A percentile compares a stretch with the other conserved stretches of the same genome.
Conservation (phyloP, 768 basidiomycete genomes). For the Candolleomyces efflorescens region DNA sequence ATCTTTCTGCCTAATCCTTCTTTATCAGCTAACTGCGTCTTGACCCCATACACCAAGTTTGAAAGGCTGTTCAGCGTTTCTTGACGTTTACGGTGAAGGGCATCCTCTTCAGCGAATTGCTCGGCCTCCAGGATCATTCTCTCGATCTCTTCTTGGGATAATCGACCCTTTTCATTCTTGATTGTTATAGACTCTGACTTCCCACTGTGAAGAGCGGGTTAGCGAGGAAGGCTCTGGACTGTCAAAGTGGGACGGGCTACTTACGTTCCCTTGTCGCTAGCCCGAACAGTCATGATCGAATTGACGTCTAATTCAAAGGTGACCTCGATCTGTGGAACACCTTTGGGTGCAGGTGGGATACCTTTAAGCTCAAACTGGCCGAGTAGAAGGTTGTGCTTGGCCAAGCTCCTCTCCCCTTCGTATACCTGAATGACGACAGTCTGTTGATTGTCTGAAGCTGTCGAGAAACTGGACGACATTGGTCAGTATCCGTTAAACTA, state of each 20-base stretch:
- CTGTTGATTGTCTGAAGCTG: slow-evolving; percentile 85
- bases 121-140: slow-evolving; percentile 53
- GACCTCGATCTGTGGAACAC: slow-evolving; percentile 89
- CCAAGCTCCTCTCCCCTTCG: slow-evolving; percentile 85
- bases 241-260: slow-evolving; percentile 42
- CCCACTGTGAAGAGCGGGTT: slow-evolving; percentile 35
- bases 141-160: slow-evolving; percentile 52
- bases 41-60: slow-evolving; percentile 60
- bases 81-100: slow-evolving; percentile 49
- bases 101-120: slow-evolving; percentile 36
- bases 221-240: not conserved
- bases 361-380: slow-evolving; percentile 91
- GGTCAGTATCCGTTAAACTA: not conserved
- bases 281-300: slow-evolving; percentile 79
- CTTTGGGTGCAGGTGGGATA: slow-evolving; percentile 83
- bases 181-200: slow-evolving; percentile 79
- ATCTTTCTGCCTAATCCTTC: slow-evolving; percentile 74
- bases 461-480: slow-evolving; percentile 57
- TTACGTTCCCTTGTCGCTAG: slow-evolving; percentile 74
- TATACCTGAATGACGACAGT: slow-evolving; percentile 87
- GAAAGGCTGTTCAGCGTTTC: slow-evolving; percentile 60
- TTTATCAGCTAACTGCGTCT: slow-evolving; percentile 64
- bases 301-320: slow-evolving; percentile 89
- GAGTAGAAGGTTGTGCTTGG: slow-evolving; percentile 87
- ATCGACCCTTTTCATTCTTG: slow-evolving; percentile 66